Conservation (phyloP, 306 rosid species). For the Luffa acutangula region DNA sequence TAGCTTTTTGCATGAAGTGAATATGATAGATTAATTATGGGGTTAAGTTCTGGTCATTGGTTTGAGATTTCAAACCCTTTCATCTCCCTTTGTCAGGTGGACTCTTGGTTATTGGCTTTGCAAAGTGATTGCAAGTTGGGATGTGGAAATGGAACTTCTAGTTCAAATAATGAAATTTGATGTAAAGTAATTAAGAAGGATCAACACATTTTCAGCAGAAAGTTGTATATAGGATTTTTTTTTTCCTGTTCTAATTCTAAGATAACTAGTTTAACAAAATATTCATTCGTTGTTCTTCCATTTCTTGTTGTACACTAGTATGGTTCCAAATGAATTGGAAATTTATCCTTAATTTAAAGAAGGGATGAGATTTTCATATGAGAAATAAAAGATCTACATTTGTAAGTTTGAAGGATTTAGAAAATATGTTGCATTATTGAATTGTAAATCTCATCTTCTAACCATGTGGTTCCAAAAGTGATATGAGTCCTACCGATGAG, state of each 20-base stretch:
- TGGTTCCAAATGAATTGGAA: not conserved
- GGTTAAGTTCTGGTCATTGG: not conserved
- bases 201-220: not conserved
- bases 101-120: conserved; percentile 65
- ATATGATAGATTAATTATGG: not conserved
- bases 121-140: conserved; percentile 41
- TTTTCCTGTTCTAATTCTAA: not conserved
- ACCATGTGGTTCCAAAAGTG: no score
- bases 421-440: no score
- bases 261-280: not conserved
- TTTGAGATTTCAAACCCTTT: not conserved
- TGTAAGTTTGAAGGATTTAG: no score
- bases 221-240: conserved; percentile 4
- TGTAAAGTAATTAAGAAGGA: not conserved
- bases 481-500: no score
- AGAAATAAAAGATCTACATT: no score
- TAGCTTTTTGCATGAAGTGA: not conserved
- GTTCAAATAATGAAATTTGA: not conserved
- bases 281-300: not conserved
- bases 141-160: conserved; percentile 12
- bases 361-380: no score
- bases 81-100: conserved; percentile 34
- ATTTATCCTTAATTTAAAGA: no score
- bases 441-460: no score
- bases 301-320: not conserved